Base-by-base conservation (phyloP, 768 basidiomycete species). In the Imleria badia region DNA sequence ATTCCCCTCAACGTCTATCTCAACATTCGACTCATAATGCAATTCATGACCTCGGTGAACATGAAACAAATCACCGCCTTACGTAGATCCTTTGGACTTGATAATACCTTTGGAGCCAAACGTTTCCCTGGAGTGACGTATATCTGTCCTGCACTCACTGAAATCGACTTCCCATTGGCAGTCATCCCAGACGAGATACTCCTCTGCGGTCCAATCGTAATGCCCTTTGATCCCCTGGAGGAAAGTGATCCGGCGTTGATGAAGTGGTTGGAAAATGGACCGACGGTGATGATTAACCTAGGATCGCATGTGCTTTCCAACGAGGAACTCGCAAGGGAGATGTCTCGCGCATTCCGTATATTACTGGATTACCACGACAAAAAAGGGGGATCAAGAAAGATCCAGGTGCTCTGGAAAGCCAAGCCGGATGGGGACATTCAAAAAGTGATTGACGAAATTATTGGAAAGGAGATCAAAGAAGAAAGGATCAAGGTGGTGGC, bases 391-490 rank as follows among this genome's bases (percentile, higher is more conserved):
- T 15, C 3, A 4, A 10, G 29, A 2, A 52, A 22, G 2, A 36
- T 59, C 9, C 58, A 59, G 12, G 50, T 59, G 2, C 49, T 59
- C 38, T 58, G 50, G 58, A 59, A 59, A 14, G 34, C 20, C 39
- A 52, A 33, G 50, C 26, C 19, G 13, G 34, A 29, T 0, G 36
- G 36, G 1, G 35, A 44, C 13, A 22, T 59, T 10, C 41, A 31
- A 12, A 7, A 2, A 5, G 42, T 17, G 15, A 23, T 52, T 6
- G 26, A 48, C 12, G 46, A 36, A 3, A 13, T 48, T 13, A 17
- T 48, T 3, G 49, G 51, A 13, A 35, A 53, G 29, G 51, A 51
- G 7, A 19, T 61, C 8, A 39, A n/a, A 29, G 45, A 50, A 15
- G 60, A 46, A 5, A 51, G 41, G 19, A 47, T 61, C 5, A 61